These are phyloP conservation scores for Aspergillus niger DNA, from an alignment of 2,329 filamentous ascomycete genomes.

Conservation along the genomic window DNA sequence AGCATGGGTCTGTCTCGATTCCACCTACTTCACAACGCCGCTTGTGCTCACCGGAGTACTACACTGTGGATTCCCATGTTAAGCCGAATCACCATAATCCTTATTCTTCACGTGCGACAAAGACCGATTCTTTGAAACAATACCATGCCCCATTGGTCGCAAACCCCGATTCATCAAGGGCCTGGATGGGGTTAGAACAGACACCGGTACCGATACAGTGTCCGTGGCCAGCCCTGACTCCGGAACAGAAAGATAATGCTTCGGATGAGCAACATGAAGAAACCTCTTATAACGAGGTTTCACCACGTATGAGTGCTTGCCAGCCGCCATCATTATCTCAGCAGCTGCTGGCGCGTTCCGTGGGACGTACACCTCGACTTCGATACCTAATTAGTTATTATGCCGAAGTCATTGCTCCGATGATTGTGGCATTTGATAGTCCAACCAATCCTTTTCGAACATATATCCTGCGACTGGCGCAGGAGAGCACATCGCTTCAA, in stretches of 20 bases:
- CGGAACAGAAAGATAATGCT: constrained; percentile 4
- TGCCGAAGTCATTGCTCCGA: constrained; percentile 85
- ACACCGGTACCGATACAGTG: constrained; percentile 1
- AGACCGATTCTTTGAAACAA: not conserved
- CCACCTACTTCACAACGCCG: not conserved
- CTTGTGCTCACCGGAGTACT: not conserved
- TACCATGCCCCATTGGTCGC: not conserved
- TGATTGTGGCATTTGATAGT: constrained; percentile 87
- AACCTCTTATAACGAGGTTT: not conserved
- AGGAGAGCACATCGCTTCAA: constrained; percentile 78
- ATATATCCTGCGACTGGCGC: constrained; percentile 76
- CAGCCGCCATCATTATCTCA: constrained; percentile 39
- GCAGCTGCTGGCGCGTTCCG: constrained; percentile 48
- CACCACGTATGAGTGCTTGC: constrained; percentile 20
- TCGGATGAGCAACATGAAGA: not conserved
- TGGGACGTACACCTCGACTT: constrained; percentile 71
- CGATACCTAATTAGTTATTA: constrained; percentile 93
- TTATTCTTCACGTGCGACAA: not conserved
- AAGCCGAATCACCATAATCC: not conserved
- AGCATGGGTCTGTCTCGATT: not conserved
- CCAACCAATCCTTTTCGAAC: constrained; percentile 82
- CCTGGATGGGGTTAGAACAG: not conserved
- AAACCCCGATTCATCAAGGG: no score
- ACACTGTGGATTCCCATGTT: not conserved
- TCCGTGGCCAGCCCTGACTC: not conserved